phyloP scores from a whole-genome alignment of 768 basidiomycete species.

The Amanita muscaria region DNA sequence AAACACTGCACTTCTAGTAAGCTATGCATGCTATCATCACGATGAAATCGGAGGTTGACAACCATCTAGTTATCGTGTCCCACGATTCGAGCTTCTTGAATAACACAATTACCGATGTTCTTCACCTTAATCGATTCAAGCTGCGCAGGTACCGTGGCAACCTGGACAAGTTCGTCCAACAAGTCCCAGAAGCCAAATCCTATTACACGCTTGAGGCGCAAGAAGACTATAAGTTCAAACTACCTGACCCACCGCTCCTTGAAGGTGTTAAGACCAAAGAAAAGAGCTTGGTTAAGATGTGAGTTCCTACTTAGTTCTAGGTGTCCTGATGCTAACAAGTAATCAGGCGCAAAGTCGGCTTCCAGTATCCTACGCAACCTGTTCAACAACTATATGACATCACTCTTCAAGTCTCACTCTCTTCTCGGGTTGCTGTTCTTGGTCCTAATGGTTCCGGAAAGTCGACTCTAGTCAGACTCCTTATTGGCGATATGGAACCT shows the following conservation, averaged over 20 bases:
- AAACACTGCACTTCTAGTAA: slow-evolving; percentile 87
- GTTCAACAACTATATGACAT: slow-evolving; percentile 93
- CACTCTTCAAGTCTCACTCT: slow-evolving; percentile 92
- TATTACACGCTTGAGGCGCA: slow-evolving; percentile 95
- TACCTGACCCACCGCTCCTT: slow-evolving; percentile 92
- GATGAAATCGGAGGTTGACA: background rate
- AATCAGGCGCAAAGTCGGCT: slow-evolving; percentile 75
- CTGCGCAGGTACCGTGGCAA: slow-evolving; percentile 91
- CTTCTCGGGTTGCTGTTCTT: slow-evolving; percentile 96
- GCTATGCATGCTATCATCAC: slow-evolving; percentile 15
- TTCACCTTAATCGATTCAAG: slow-evolving; percentile 98
- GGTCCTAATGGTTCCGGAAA: slow-evolving; percentile 99
- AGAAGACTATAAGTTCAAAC: slow-evolving; percentile 98
- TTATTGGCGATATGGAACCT: slow-evolving; percentile 93
- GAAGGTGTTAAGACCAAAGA: slow-evolving; percentile 99
- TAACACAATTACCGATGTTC: slow-evolving; percentile 96
- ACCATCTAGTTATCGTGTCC: slow-evolving; percentile 76
- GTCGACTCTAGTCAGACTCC: slow-evolving; percentile 92
- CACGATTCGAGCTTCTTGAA: slow-evolving; percentile 98
- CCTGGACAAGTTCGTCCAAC: slow-evolving; percentile 88
- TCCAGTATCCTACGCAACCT: slow-evolving; percentile 85
- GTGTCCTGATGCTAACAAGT: background rate
- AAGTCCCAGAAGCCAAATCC: slow-evolving; percentile 93
- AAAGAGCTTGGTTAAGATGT: slow-evolving; percentile 93
- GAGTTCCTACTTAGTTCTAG: slow-evolving; percentile 5